Evolutionary conservation across 805 yeast species (phyloP), one percentile per base, ranked within the genome.

Genomic region (Cyberlindnera samutprakarnensis): DNA sequence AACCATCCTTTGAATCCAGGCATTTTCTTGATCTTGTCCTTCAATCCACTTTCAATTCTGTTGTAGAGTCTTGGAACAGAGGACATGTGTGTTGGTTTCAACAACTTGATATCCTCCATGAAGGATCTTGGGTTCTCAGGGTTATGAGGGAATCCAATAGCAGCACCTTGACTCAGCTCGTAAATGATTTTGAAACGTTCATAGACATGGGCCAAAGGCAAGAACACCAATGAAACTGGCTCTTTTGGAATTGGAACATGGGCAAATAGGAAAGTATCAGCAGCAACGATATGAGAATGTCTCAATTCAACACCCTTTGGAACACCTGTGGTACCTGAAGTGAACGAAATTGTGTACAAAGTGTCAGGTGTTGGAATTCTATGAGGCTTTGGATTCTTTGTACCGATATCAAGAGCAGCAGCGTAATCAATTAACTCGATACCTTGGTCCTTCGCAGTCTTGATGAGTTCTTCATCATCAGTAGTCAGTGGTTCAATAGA

Each of bases 251-350:
- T 35, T 18, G 49, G 43, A 20, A 59, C 51, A 18, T 59, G 54
- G 4, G 63, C 47, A 30, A 67, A 56, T 0, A 66, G 51, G 25
- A 66, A 56, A 2, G 69, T 65, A 25, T 72, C 68, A 6, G 64
- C 68, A 3, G 81, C 66, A 10, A 68, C 59, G 9, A 70, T 62
- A 46, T 67, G 68, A 9, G 58, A 56, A 30, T 79, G 85, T 7
- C 70, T 60, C 26, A 72, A 37, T 30, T 66, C 70, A 13, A 75
- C 87, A 32, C 88, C 88, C 54, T 80, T 79, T 29, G 88, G 88
- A 13, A 67, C 55, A 13, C 86, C 86, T 1, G 87, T 78, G 2
- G 88, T 79, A 20, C 88, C 88, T 0, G 84, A 75, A 3, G 88
- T 80, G 51, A 78, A 79, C 7, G 79, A 72, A 29, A 80, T 70